Percentiles rank a stretch among this genome's conserved stretches.
Conservation (phyloP, 1,139 yeast genomes). For the Pneumocystis oryctolagi region DNA sequence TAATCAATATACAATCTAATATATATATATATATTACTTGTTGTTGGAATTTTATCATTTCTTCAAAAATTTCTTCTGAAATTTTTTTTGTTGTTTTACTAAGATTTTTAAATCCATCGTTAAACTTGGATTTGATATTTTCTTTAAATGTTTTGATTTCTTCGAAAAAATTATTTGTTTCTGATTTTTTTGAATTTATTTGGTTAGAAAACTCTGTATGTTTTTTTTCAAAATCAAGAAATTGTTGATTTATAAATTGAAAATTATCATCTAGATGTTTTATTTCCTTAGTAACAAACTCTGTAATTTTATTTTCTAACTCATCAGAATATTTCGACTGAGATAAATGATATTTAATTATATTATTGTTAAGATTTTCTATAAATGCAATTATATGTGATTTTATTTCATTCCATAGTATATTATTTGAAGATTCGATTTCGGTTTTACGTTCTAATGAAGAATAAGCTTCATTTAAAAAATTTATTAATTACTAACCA, state of each 20-base stretch:
- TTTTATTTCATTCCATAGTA: constrained; percentile 1
- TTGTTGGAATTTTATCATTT: constrained; percentile 15
- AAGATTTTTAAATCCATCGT: constrained; percentile 15
- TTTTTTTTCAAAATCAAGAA: constrained; percentile 11
- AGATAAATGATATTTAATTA: neutral
- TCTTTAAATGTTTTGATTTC: constrained; percentile 16
- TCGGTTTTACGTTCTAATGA: neutral
- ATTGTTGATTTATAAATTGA: constrained; percentile 12
- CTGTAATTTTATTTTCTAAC: constrained; percentile 6
- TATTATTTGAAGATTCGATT: neutral
- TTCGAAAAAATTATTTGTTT: constrained; percentile 15
- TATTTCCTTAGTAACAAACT: constrained; percentile 14
- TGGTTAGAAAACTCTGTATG: constrained; percentile 8
- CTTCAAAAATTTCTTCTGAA: constrained; percentile 15
- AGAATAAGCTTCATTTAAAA: constrained; percentile 3
- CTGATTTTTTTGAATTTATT: constrained; percentile 13
- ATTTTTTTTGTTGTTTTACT: constrained; percentile 15
- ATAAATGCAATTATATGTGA: neutral
- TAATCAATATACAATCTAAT: neutral
- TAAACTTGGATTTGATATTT: constrained; percentile 16
- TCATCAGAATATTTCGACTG: neutral
- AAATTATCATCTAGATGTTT: constrained; percentile 13
- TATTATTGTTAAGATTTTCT: neutral
- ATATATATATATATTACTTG: constrained; percentile 7
- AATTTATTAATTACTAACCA: constrained; percentile 8